Percentiles rank a stretch among this genome's conserved stretches.
Evolutionary conservation across 192 early-diverging fungal genomes (phyloP).

Genomic region (Umbelopsis ramanniana): DNA sequence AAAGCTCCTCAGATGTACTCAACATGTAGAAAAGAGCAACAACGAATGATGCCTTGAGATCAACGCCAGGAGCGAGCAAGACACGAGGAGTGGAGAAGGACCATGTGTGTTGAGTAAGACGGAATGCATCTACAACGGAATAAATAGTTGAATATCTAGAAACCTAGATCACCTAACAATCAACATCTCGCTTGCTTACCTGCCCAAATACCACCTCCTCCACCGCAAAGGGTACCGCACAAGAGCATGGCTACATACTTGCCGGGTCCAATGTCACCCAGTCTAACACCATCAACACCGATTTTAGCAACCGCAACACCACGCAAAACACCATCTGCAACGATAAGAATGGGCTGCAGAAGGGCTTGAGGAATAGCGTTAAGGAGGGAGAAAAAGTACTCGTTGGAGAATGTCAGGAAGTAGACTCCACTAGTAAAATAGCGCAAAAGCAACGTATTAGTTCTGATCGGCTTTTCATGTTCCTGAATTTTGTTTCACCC

Average conservation of each 20-base stretch:
- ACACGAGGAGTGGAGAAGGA: constrained; percentile 39
- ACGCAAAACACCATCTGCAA: constrained; percentile 35
- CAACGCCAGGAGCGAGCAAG: constrained; percentile 25
- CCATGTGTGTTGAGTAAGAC: constrained; percentile 37
- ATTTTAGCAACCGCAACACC: constrained; percentile 21
- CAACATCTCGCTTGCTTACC: constrained; percentile 11
- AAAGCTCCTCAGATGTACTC: constrained; percentile 27
- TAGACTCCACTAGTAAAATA: constrained; percentile 35
- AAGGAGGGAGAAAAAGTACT: constrained; percentile 26
- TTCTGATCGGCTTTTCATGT: too few relatives aligned
- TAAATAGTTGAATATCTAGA: background rate
- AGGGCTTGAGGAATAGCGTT: constrained; percentile 24
- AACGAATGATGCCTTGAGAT: constrained; percentile 34
- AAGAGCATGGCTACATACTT: constrained; percentile 39
- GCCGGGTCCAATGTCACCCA: constrained; percentile 26
- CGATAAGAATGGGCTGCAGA: constrained; percentile 15
- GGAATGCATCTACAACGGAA: constrained; percentile 36
- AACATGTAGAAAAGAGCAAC: constrained; percentile 36
- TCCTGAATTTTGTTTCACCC: too few relatives aligned
- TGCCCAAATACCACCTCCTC: constrained; percentile 40
- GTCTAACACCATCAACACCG: constrained; percentile 38
- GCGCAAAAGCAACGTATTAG: background rate
- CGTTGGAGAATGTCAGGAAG: constrained; percentile 31
- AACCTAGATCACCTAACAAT: background rate
- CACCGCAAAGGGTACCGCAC: constrained; percentile 41